Evolutionary conservation across 257 asterid species (phyloP).

Genomic region (Solanum tarijense): DNA sequence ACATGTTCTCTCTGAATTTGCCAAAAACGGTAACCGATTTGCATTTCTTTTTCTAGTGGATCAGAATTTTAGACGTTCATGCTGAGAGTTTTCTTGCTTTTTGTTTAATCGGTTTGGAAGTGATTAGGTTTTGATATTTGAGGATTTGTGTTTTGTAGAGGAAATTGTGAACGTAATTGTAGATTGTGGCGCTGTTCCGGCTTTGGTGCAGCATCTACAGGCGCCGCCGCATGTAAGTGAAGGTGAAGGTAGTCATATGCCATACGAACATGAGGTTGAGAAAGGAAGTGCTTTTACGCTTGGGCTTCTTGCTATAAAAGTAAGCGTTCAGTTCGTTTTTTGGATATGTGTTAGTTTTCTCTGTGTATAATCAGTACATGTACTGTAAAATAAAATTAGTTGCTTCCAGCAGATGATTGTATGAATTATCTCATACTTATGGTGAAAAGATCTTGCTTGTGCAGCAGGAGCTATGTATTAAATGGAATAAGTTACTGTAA

Average conservation of each 20-base stretch:
- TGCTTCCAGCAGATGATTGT: background rate
- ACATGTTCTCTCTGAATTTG: slow-evolving; percentile 57
- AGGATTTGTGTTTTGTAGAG: slow-evolving; percentile 47
- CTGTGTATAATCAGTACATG: background rate
- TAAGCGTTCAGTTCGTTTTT: slow-evolving; percentile 13
- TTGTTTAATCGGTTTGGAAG: background rate
- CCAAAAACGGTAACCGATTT: slow-evolving; percentile 50
- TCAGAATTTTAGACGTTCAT: background rate
- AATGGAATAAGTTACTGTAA: background rate
- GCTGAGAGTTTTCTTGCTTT: background rate
- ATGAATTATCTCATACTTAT: background rate
- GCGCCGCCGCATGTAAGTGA: slow-evolving; percentile 40
- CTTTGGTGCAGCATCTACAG: slow-evolving; percentile 67
- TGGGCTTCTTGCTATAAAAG: slow-evolving; percentile 93
- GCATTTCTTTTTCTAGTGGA: slow-evolving; percentile 15
- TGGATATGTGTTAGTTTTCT: background rate
- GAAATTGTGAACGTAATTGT: slow-evolving; percentile 78
- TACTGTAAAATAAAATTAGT: background rate
- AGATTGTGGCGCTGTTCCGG: slow-evolving; percentile 89
- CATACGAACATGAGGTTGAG: slow-evolving; percentile 86
- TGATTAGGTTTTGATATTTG: slow-evolving; percentile 11
- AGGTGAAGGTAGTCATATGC: slow-evolving; percentile 32
- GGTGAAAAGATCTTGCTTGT: background rate
- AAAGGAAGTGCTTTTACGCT: slow-evolving; percentile 97
- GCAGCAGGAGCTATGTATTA: background rate